Base-by-base conservation (phyloP, 768 basidiomycete species). In the Epithele typhae region DNA sequence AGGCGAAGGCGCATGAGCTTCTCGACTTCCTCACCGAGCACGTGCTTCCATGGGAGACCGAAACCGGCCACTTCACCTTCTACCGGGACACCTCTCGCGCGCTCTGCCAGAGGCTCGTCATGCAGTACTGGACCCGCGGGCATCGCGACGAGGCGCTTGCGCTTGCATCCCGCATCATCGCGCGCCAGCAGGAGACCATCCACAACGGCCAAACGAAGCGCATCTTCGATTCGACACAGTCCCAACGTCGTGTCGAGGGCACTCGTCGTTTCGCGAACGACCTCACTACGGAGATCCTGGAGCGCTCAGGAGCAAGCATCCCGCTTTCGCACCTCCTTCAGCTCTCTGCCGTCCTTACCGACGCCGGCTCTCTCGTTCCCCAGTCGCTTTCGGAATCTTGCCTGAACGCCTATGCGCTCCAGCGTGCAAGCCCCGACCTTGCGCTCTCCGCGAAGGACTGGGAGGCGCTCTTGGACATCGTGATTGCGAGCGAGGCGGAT, bases 321-420 rank as follows among this genome's bases (percentile, higher is more conserved):
- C 38, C 50, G 7, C 32, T 52, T 34, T 19, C 51, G 2, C 37
- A 45, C 18, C 39, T 52, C 11, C 46, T 52, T 3, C 37, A 40
- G 19, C 43, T 52, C n/a, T 47, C 51, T 17, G 51, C 41, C 27
- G 25, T 52, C 10, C 46, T 52, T 15, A 35, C 45, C 21, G 46
- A 48, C 32, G 46, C 48, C 12, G 40, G 49, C 39, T 38, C 40
- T 40, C 53, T 72, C 30, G 56, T 64, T 32, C 63, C 69, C 0
- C 52, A 63, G 4, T 56, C 62, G 0, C 60, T 61, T 32, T 65
- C 74, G 15, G 68, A 2, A 60, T 64, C 6, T 63, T 66, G 43
- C 65, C 73, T 49, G 60, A 83, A 24, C 65, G 76, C 27, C 59
- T 74, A 11, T 82, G 80, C 56, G 64, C 64, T 45, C 52, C 65